Evolutionary conservation across 208 protist species (phyloP).

Genomic region (Acanthamoeba quina): DNA sequence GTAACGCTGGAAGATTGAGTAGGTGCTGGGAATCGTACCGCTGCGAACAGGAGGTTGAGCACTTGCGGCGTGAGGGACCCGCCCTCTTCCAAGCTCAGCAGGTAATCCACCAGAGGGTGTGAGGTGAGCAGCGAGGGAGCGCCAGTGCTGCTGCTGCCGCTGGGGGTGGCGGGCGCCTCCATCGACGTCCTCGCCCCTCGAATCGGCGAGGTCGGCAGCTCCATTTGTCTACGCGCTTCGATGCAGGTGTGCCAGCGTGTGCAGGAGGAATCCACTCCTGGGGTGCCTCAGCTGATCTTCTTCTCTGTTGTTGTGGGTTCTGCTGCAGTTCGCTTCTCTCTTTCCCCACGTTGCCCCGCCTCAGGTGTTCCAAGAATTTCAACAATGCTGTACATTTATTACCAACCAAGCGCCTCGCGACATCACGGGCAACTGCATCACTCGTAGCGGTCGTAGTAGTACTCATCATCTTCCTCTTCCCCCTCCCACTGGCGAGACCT

Average conservation of each 20-base stretch:
- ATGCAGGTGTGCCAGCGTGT: no score
- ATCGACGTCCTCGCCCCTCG: background rate
- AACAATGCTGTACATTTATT: background rate
- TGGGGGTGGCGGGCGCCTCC: background rate
- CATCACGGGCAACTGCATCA: no score
- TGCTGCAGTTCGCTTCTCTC: background rate
- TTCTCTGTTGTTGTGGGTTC: background rate
- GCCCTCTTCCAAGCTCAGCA: slow-evolving; percentile 4
- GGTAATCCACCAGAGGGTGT: slow-evolving; percentile 3
- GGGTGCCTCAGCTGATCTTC: background rate
- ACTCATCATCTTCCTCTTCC: background rate
- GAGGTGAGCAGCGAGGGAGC: background rate
- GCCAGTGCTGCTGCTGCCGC: background rate
- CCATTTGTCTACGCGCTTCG: background rate
- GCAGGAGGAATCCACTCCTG: no score
- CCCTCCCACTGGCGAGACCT: background rate
- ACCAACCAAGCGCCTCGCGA: no score
- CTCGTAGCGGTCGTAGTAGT: background rate
- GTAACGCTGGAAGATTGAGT: background rate
- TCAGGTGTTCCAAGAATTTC: background rate
- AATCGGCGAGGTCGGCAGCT: background rate
- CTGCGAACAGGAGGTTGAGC: slow-evolving; percentile 37
- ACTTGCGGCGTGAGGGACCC: slow-evolving; percentile 11
- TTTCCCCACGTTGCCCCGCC: background rate
- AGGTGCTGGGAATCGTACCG: background rate